Evolutionary conservation across 106 monocot genomes (phyloP).

Genomic region (Chionographis japonica): DNA sequence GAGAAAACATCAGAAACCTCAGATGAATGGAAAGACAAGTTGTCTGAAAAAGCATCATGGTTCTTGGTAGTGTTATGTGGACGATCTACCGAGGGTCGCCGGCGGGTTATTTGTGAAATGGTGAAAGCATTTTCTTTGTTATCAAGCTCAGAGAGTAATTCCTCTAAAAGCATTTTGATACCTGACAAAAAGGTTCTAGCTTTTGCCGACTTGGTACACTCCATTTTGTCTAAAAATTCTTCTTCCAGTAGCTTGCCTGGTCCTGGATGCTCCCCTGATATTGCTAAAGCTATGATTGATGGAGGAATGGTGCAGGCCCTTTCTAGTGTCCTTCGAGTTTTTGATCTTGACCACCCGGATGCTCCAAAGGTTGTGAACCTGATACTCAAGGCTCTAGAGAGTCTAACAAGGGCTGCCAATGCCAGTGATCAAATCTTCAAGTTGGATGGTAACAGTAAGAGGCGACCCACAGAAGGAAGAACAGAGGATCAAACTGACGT

Average conservation of each 20-base stretch:
- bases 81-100: constrained; percentile 62
- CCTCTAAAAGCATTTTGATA: constrained; percentile 30
- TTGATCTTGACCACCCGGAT: constrained; percentile 75
- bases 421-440: constrained; percentile 47
- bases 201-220: constrained; percentile 52
- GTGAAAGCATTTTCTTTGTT: constrained; percentile 51
- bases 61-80: constrained; percentile 67
- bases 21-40: constrained; percentile 49
- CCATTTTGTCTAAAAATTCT: constrained; percentile 60
- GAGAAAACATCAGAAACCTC: constrained; percentile 34
- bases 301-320: constrained; percentile 64
- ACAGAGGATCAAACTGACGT: constrained; percentile 19
- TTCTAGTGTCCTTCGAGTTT: constrained; percentile 44
- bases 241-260: constrained; percentile 49
- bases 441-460: constrained; percentile 36
- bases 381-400: constrained; percentile 68
- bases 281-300: constrained; percentile 76
- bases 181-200: constrained; percentile 51
- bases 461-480: constrained; percentile 31
- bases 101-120: constrained; percentile 59
- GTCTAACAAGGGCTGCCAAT: constrained; percentile 72
- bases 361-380: constrained; percentile 59
- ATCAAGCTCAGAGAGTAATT: constrained; percentile 22
- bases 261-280: constrained; percentile 67
- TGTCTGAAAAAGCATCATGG: constrained; percentile 68